Evolutionary conservation across 2,329 filamentous ascomycete species (phyloP).

Genomic region (Stagonosporopsis rhizophila): DNA sequence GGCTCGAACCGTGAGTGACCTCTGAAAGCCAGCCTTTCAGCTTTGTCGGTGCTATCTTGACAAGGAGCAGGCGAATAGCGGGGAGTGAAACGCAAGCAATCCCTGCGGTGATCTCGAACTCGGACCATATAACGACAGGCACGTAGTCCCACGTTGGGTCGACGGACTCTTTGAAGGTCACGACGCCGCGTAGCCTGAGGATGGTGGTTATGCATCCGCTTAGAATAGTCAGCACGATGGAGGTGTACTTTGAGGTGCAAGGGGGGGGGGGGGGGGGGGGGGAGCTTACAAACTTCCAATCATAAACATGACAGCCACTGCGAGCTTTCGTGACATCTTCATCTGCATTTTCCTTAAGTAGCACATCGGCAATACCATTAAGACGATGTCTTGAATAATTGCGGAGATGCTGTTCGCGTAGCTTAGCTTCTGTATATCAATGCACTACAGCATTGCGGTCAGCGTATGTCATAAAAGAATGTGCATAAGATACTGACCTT

Average conservation of each 20-base stretch:
- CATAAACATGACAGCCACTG: not conserved
- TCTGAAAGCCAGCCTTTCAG: constrained; percentile 3
- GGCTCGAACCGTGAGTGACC: not conserved
- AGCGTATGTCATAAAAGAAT: not conserved
- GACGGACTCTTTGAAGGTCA: constrained; percentile 23
- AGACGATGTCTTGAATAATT: constrained; percentile 24
- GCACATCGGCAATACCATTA: constrained; percentile 23
- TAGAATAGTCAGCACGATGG: not conserved
- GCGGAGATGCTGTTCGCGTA: constrained; percentile 24
- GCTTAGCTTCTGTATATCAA: constrained; percentile 24
- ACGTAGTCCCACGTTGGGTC: constrained; percentile 33
- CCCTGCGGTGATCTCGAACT: constrained; percentile 25
- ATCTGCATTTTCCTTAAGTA: not conserved
- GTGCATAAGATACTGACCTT: not conserved
- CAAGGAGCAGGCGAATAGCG: constrained; percentile 25
- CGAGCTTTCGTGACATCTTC: not conserved
- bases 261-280: not conserved
- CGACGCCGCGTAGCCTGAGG: constrained; percentile 26
- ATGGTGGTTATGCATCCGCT: constrained; percentile 36
- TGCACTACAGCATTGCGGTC: not conserved
- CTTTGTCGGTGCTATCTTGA: constrained; percentile 1
- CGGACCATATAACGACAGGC: constrained; percentile 28
- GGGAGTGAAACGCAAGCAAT: constrained; percentile 3
- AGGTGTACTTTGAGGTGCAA: not conserved
- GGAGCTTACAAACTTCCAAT: constrained; percentile 1